phyloP scores from a whole-genome alignment of 1,284 basidiomycete species.

The Pseudozyma pruni region DNA sequence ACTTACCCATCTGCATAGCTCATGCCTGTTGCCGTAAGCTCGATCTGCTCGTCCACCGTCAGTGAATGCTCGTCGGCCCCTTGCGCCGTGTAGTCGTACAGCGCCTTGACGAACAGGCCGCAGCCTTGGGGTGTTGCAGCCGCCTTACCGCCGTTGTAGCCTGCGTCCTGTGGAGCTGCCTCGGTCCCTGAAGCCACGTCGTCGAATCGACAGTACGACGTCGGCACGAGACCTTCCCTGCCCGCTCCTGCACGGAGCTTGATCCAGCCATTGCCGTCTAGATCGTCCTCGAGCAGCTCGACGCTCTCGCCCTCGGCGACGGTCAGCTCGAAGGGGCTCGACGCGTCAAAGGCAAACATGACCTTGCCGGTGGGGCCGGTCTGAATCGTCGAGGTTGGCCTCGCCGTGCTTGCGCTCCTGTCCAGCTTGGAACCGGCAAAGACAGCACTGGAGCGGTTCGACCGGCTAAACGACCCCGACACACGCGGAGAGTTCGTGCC shows the following conservation, averaged over 20 bases:
- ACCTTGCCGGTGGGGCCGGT: constrained; percentile 15
- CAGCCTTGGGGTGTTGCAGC: constrained; percentile 15
- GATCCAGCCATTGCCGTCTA: constrained; percentile 51
- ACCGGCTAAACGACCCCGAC: constrained; percentile 3
- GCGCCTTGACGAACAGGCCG: constrained; percentile 37
- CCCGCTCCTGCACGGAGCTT: constrained; percentile 28
- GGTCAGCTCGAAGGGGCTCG: constrained; percentile 50
- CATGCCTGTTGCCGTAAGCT: constrained; percentile 37
- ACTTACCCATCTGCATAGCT: constrained; percentile 51
- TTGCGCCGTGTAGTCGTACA: constrained; percentile 54
- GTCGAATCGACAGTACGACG: constrained; percentile 44
- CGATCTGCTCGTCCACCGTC: constrained; percentile 33
- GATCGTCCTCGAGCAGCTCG: constrained; percentile 49
- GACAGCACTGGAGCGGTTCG: constrained; percentile 21
- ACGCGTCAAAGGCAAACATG: constrained; percentile 48
- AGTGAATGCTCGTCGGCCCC: constrained; percentile 44
- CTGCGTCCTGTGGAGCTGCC: constrained; percentile 4
- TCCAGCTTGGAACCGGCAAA: neutral
- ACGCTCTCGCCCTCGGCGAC: constrained; percentile 47
- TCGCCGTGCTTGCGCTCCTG: neutral
- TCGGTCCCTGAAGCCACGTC: neutral
- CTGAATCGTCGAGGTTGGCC: neutral
- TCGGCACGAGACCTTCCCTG: constrained; percentile 49
- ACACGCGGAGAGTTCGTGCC: constrained; percentile 1
- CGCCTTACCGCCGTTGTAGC: neutral